Percentiles rank a stretch among this genome's conserved stretches.
Conservation (phyloP, 768 basidiomycete genomes). For the Lentinula sp. region DNA sequence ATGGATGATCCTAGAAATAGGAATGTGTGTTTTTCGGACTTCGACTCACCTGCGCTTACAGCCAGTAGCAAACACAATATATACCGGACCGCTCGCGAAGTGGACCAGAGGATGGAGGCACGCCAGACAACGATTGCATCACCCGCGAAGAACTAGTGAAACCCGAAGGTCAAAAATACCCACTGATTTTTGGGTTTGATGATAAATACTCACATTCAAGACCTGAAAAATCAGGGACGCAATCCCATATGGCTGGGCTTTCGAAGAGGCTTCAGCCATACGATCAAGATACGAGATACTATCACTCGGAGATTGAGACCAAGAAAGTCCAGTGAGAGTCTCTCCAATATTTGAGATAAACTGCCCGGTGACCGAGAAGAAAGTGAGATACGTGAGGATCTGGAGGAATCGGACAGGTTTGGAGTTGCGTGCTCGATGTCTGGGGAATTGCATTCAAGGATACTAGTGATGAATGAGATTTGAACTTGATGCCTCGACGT, state of each 20-base stretch:
- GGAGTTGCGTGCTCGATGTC: not conserved
- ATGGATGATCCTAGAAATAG: not conserved
- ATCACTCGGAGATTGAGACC: not conserved
- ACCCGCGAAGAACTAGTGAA: not conserved
- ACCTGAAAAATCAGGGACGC: not conserved
- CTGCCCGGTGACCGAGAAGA: not conserved
- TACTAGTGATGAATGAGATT: not conserved
- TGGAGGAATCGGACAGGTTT: not conserved
- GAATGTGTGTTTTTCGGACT: not conserved
- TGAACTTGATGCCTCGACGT: not conserved
- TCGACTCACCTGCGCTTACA: not conserved
- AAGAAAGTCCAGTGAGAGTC: not conserved
- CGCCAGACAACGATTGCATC: slow-evolving; percentile 1
- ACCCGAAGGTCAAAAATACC: not conserved
- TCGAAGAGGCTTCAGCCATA: not conserved
- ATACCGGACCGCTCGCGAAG: not conserved
- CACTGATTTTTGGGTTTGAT: no score
- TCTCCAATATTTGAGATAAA: not conserved
- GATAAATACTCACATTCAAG: not conserved
- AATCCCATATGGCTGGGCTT: not conserved
- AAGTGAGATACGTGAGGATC: not conserved
- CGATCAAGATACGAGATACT: not conserved
- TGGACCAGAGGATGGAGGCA: not conserved
- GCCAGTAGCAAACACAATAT: not conserved
- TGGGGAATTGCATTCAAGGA: not conserved